Evolutionary conservation across 805 yeast genomes (phyloP), one percentile per base, ranked within the genome.

Genomic region (Barnettozyma sp.): DNA sequence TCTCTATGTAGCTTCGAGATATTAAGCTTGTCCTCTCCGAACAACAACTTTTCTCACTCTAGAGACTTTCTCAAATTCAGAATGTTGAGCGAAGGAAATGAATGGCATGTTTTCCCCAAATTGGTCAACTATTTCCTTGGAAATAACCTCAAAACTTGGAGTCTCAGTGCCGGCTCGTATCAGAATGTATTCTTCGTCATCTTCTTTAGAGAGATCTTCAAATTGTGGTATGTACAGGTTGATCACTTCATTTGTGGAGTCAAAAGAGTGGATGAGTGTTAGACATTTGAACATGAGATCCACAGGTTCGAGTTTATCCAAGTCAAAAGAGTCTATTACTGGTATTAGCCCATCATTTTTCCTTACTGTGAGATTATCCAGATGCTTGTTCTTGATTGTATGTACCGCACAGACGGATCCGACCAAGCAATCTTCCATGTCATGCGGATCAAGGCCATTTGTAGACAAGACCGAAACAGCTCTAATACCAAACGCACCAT

Each of bases 261-360:
- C 70, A 10, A 84, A 57, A 1, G 90, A 80, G 50, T 86, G 95
- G 0, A 85, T 64, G 33, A 84, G 60, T 1, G 72, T 76, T 22
- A 81, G 55, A 0, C 83, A 79, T 14, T 66, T 44, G 41, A 70
- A 76, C 3, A 46, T 38, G 11, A 55, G 20, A 2, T 39, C 37
- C 9, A 38, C 35, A n/a, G 39, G 30, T 22, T 10, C 34, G 13
- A 26, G 29, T 29, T 31, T 33, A 12, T 15, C 30, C 5, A 36
- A 36, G 11, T 43, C 29, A 5, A 13, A 13, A 7, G 42, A 18
- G 14, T 26, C 41, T 6, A 56, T 29, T 4, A 58, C 34, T 13
- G 62, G 63, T 8, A 58, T 26, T 7, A 17, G 8, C 7, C 14
- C 41, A 0, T 42, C 44, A n/a, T 47, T 50, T 9, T 46, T 41